These are phyloP conservation scores for Hypoxylon sp. DNA, from an alignment of 2,329 filamentous ascomycete genomes.

Conservation along the genomic window DNA sequence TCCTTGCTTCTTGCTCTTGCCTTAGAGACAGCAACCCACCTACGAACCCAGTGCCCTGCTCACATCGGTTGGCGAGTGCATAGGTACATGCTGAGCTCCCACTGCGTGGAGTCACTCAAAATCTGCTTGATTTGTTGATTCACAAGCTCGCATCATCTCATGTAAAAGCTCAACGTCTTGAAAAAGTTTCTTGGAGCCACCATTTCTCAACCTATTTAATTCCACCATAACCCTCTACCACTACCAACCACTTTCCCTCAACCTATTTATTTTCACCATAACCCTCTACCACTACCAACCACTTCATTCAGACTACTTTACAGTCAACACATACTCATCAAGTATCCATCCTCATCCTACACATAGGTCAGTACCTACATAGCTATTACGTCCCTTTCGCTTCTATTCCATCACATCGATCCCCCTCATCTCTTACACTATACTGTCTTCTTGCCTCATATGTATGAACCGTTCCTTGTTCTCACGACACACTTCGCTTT, in stretches of 20 bases:
- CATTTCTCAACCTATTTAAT: background rate
- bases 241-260: too few relatives aligned
- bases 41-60: too few relatives aligned
- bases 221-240: background rate
- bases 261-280: background rate
- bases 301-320: background rate
- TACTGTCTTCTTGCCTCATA: background rate
- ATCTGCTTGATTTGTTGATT: too few relatives aligned
- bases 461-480: background rate
- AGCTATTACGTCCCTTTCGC: background rate
- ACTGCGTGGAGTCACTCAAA: too few relatives aligned
- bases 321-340: background rate
- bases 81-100: too few relatives aligned
- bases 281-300: background rate
- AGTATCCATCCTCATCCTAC: background rate
- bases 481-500: background rate
- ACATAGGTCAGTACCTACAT: background rate
- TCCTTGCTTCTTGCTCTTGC: background rate
- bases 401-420: background rate
- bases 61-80: too few relatives aligned
- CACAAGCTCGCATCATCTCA: background rate
- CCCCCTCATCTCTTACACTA: background rate
- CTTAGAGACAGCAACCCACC: background rate
- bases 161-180: background rate
- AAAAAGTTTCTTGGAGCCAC: background rate